Percentiles rank a stretch among this genome's conserved stretches.
Conservation (phyloP, 2,329 filamentous ascomycete genomes). For the Alternaria sp. region DNA sequence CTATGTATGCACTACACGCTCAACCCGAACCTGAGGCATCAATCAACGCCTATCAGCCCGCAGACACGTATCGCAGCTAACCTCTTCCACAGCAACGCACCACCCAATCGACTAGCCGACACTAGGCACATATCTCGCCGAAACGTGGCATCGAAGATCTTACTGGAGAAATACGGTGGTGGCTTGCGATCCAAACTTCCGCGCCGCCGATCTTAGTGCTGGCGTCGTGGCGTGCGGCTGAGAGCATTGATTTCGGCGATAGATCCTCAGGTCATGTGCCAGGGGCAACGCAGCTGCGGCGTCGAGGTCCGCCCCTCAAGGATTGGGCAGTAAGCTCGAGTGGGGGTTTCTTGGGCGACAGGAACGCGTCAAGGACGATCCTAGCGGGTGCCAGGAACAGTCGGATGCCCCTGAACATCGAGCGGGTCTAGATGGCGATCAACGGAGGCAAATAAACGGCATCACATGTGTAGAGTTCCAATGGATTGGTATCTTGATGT, state of each 20-base stretch:
- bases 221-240: not conserved
- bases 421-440: not conserved
- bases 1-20: not conserved
- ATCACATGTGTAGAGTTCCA: not conserved
- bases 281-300: not conserved
- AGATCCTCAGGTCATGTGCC: not conserved
- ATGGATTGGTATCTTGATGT: not conserved
- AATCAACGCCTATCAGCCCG: not conserved
- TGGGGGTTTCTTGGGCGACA: not conserved
- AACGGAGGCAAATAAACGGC: not conserved
- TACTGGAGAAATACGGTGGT: not conserved
- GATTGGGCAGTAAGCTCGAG: not conserved
- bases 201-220: not conserved
- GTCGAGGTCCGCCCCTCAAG: not conserved
- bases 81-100: not conserved
- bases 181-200: not conserved
- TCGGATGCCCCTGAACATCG: not conserved
- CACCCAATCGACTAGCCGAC: not conserved
- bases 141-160: not conserved
- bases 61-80: not conserved
- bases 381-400: not conserved
- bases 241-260: not conserved
- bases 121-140: not conserved
- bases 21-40: not conserved
- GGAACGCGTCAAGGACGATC: not conserved